Evolutionary conservation across 805 yeast genomes (phyloP), one percentile per base, ranked within the genome.

Genomic region (Lipomyces orientalis): DNA sequence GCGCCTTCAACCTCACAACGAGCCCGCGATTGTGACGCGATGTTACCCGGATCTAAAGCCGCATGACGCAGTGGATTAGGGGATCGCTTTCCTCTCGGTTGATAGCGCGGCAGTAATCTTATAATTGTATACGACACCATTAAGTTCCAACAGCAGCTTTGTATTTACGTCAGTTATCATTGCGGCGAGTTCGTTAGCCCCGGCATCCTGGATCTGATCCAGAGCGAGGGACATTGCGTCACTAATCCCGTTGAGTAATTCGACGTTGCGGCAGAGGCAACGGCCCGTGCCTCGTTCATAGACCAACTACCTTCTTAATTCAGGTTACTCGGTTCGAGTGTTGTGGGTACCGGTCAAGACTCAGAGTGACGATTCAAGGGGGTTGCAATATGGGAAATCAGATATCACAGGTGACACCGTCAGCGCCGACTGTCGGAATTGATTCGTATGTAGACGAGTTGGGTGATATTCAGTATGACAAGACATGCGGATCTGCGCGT

Each of bases 341-440:
- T 43, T 43, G 49, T 43, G 22, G 49, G 49, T 19, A 43, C 49
- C 10, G 9, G n/a, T 43, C 7, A 16, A 16, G 49, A 1, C 22
- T 19, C 49, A 43, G 9, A 5, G 22, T 16, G 10, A 19, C 49
- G 49, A 16, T 43, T 43, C 49, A 43, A 16, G 7, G n/a, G 16
- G n/a, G 16, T 43, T 43, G 29, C 49, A 43, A 12, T 4, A 93
- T 93, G 98, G 98, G 97, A 16, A 91, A 91, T 14, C 90, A 90
- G 76, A 80, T 94, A 68, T 93, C 98, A 1, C 81, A 91, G 43
- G 80, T 92, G 76, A 91, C 97, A 9, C 97, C 97, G 12, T 88
- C 97, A 2, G 92, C 97, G 0, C 93, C 97, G 2, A 91, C 97
- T 0, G 91, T 94, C 74, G 97, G 97, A 6, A 84, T 93, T 1